A percentile compares a stretch with the other conserved stretches of the same genome.
phyloP scores from a whole-genome alignment of 2,329 filamentous ascomycete species.

The Pleurostoma richardsiae region DNA sequence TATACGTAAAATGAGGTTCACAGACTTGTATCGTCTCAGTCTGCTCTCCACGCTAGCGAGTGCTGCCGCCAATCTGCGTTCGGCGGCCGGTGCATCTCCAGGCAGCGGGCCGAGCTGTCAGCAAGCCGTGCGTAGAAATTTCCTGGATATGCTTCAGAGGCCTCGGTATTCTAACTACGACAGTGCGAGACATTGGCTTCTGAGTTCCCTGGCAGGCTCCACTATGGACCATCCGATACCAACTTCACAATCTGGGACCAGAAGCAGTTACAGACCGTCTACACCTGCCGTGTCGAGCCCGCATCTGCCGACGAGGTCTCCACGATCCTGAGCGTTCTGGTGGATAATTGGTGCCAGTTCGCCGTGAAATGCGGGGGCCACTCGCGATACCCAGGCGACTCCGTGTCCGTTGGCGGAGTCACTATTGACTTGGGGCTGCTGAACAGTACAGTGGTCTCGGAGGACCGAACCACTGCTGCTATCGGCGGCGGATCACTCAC shows the following conservation, averaged over 20 bases:
- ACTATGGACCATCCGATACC: not conserved
- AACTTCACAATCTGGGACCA: constrained; percentile 13
- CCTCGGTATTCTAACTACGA: not conserved
- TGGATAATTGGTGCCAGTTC: not conserved
- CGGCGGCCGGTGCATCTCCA: too few relatives aligned
- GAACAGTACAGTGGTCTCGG: not conserved
- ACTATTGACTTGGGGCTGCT: constrained; percentile 1
- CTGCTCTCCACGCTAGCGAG: too few relatives aligned
- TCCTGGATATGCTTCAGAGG: not conserved
- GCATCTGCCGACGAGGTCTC: constrained; percentile 3
- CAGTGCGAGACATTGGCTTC: not conserved
- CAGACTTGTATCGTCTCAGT: too few relatives aligned
- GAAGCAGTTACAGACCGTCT: constrained; percentile 10
- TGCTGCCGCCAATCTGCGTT: too few relatives aligned
- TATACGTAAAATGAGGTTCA: too few relatives aligned
- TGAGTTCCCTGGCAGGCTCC: not conserved
- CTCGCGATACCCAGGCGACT: not conserved
- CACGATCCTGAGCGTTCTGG: not conserved
- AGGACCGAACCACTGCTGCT: not conserved
- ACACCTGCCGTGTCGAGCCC: constrained; percentile 10
- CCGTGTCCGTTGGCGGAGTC: not conserved
- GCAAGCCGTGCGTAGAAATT: not conserved
- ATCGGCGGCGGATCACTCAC: constrained; percentile 5
- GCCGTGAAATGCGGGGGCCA: constrained; percentile 2
- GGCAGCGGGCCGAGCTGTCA: not conserved